A percentile compares a stretch with the other conserved stretches of the same genome.
Conservation (phyloP, 495 filamentous ascomycete species). For the Annulohypoxylon moriforme region DNA sequence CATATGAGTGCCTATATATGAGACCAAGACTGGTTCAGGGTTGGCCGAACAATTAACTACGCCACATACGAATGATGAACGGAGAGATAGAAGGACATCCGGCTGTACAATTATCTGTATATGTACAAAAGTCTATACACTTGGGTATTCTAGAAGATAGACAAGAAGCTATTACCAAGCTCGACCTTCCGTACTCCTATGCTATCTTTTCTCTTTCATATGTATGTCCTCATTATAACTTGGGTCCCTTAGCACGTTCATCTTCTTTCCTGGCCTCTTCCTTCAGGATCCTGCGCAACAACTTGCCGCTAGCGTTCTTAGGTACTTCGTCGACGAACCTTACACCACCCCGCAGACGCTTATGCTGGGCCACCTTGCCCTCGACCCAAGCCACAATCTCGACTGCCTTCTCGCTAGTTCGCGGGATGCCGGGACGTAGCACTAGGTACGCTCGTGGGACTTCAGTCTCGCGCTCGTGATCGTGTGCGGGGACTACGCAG, state of each 20-base stretch:
- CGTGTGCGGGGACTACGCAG: constrained; percentile 85
- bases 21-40: background rate
- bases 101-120: constrained; percentile 27
- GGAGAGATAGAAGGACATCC: background rate
- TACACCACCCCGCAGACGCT: constrained; percentile 84
- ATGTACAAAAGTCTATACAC: constrained; percentile 11
- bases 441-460: constrained; percentile 88
- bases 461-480: constrained; percentile 76
- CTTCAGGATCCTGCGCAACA: constrained; percentile 76
- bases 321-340: constrained; percentile 85
- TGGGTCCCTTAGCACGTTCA: constrained; percentile 39
- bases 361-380: constrained; percentile 61
- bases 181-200: background rate
- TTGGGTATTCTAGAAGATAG: constrained; percentile 21
- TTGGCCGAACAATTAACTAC: constrained; percentile 2
- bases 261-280: constrained; percentile 52
- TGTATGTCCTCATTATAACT: constrained; percentile 31
- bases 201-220: background rate
- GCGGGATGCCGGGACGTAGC: constrained; percentile 62
- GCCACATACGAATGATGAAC: constrained; percentile 10
- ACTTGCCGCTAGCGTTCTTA: constrained; percentile 89
- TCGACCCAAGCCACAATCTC: constrained; percentile 74
- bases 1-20: background rate
- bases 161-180: background rate
- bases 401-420: constrained; percentile 64